Conservation (phyloP, 75 land plant genomes). For the Larix kaempferi region DNA sequence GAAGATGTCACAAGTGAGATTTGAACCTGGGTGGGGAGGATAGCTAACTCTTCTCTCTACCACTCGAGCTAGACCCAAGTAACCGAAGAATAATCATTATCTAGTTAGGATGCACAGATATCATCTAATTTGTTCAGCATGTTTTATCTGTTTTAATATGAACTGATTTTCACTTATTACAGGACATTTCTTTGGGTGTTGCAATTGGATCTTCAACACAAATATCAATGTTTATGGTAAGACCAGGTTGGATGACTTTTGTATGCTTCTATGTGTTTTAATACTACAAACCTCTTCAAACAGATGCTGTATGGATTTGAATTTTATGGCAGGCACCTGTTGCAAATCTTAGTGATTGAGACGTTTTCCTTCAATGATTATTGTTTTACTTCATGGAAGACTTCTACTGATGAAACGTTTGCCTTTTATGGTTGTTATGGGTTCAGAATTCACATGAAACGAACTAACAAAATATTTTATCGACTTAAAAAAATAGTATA, state of each 20-base stretch:
- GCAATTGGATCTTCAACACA: conserved; percentile 99
- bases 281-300: background rate
- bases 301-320: background rate
- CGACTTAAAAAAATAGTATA: too few relatives aligned
- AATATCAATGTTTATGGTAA: conserved; percentile 99
- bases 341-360: background rate
- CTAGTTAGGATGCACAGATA: too few relatives aligned
- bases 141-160: background rate
- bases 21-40: too few relatives aligned
- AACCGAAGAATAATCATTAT: too few relatives aligned
- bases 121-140: background rate
- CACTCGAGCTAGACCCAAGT: too few relatives aligned
- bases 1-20: too few relatives aligned
- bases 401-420: background rate
- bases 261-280: background rate
- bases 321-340: background rate
- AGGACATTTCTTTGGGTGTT: conserved; percentile 96
- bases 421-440: background rate
- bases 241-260: background rate
- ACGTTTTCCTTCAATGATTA: background rate
- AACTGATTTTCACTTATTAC: conserved; percentile 12
- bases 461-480: too few relatives aligned
- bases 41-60: too few relatives aligned
- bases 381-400: background rate
- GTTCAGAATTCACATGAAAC: background rate